Evolutionary conservation across 164 flowering plant genomes (phyloP).

Genomic region (Dillenia suffruticosa): DNA sequence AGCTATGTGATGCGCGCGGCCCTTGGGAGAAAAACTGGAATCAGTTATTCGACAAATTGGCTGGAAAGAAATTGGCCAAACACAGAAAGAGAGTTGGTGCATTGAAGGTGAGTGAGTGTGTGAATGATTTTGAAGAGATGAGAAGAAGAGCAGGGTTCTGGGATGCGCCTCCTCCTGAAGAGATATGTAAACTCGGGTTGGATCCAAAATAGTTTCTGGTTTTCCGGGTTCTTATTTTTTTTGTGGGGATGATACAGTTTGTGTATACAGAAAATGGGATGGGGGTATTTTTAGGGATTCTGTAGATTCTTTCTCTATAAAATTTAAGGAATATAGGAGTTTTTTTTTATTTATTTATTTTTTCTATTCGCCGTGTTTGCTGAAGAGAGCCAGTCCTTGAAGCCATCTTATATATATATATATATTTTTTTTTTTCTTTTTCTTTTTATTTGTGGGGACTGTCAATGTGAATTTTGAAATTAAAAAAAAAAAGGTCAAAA

Average conservation of each 20-base stretch:
- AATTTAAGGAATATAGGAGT: no score
- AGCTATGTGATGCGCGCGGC: constrained; percentile 71
- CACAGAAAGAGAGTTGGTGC: constrained; percentile 33
- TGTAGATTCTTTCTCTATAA: no score
- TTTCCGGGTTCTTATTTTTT: no score
- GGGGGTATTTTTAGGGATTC: no score
- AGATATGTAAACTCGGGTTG: constrained; percentile 60
- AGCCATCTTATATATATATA: no score
- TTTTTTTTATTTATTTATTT: constrained; percentile 1
- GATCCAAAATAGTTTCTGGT: not conserved
- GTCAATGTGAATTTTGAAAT: no score
- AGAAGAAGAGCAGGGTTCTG: constrained; percentile 36
- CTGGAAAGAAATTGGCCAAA: constrained; percentile 41
- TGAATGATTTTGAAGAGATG: constrained; percentile 53
- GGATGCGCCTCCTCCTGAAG: constrained; percentile 59
- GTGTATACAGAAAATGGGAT: not conserved
- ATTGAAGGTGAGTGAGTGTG: constrained; percentile 44
- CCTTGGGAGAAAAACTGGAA: constrained; percentile 88
- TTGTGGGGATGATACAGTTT: not conserved
- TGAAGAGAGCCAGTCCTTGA: not conserved
- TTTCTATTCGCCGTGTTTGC: not conserved
- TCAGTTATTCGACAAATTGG: constrained; percentile 49
- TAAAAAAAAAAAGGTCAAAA: no score
- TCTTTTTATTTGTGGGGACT: no score
- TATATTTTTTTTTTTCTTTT: no score